Percentiles rank a stretch among this genome's conserved stretches.
phyloP scores from a whole-genome alignment of 202 grass and related monocot genomes.

The Panicum virgatum region DNA sequence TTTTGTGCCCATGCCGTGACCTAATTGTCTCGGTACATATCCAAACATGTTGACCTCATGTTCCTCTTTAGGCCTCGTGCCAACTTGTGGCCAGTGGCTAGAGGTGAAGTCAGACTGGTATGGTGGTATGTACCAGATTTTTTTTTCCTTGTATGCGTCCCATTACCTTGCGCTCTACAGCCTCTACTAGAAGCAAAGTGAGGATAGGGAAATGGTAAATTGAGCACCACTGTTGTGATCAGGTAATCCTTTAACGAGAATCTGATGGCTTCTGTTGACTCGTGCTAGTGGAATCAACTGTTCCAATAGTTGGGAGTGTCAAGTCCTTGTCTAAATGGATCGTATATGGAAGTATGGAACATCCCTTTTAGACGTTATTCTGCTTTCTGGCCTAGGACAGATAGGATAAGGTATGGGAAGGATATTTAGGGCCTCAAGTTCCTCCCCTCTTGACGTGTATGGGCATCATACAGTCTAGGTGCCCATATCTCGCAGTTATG shows the following conservation, averaged over 20 bases:
- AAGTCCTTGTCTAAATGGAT: slow-evolving; percentile 31
- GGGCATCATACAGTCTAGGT: neutral
- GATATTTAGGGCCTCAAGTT: slow-evolving; percentile 24
- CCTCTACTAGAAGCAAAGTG: slow-evolving; percentile 18
- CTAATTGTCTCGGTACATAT: slow-evolving; percentile 33
- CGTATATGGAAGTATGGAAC: slow-evolving; percentile 39
- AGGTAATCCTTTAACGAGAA: neutral
- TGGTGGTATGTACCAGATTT: slow-evolving; percentile 18
- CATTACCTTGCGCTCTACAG: neutral
- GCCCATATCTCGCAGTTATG: slow-evolving; percentile 39
- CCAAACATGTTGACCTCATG: slow-evolving; percentile 43
- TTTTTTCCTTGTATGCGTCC: neutral
- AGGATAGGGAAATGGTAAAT: neutral
- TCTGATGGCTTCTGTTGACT: slow-evolving; percentile 18
- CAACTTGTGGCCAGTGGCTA: slow-evolving; percentile 14
- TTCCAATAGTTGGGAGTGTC: slow-evolving; percentile 29
- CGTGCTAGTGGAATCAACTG: slow-evolving; percentile 30
- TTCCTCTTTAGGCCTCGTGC: slow-evolving; percentile 25
- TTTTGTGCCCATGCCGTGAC: slow-evolving; percentile 37
- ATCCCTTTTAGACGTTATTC: slow-evolving; percentile 1
- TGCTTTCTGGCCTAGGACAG: slow-evolving; percentile 13
- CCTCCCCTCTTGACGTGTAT: slow-evolving; percentile 15
- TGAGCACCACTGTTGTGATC: neutral
- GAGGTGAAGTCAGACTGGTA: slow-evolving; percentile 23
- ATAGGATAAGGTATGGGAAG: slow-evolving; percentile 26